These are phyloP conservation scores for Leccinum subgranulosum DNA, from an alignment of 768 basidiomycete genomes.

Conservation along the genomic window DNA sequence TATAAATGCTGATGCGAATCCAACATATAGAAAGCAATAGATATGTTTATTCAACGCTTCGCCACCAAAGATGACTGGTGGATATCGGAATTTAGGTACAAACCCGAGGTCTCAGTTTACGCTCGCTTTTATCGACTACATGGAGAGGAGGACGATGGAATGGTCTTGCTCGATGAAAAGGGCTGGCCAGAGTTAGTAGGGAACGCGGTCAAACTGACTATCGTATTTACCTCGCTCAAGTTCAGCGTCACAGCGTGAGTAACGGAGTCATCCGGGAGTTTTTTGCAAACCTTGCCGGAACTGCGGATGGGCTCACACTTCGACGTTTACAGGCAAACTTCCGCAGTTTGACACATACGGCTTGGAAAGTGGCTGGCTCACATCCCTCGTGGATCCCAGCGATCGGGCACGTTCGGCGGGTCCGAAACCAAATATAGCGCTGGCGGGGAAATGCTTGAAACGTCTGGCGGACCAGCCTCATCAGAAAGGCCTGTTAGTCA, in stretches of 20 bases:
- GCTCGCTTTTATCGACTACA: conserved; percentile 33
- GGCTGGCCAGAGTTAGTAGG: conserved; percentile 33
- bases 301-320: conserved; percentile 11
- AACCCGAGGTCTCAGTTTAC: conserved; percentile 34
- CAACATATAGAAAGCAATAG: conserved; percentile 28
- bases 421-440: conserved; percentile 1
- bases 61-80: conserved; percentile 35
- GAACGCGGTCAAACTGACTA: conserved; percentile 30
- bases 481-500: conserved; percentile 1
- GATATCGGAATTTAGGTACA: conserved; percentile 33
- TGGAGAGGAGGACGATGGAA: conserved; percentile 32
- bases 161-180: conserved; percentile 31
- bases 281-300: neutral
- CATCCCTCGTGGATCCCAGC: neutral
- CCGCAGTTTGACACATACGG: conserved; percentile 17
- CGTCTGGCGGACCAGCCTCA: neutral
- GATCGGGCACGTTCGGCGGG: neutral
- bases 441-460: neutral
- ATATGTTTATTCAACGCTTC: conserved; percentile 33
- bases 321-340: conserved; percentile 21
- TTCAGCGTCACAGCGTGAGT: conserved; percentile 33
- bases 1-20: conserved; percentile 6
- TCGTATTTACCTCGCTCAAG: conserved; percentile 34
- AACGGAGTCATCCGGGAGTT: neutral
- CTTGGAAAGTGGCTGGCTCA: neutral